Evolutionary conservation across 1,284 basidiomycete genomes (phyloP).

Genomic region (Thelephora terrestris): DNA sequence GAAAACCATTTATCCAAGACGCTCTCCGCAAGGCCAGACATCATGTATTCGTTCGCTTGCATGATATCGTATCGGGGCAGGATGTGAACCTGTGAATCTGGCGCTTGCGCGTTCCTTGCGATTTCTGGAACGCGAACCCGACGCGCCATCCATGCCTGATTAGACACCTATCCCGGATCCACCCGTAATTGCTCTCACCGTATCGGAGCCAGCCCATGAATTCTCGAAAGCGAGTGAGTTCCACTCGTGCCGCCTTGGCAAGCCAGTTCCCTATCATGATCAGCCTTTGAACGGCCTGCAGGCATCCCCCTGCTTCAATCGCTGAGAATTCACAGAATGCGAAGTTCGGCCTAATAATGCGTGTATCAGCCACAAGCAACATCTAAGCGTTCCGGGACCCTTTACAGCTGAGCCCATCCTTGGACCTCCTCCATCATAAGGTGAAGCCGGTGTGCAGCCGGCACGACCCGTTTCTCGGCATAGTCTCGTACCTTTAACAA

Average conservation of each 20-base stretch:
- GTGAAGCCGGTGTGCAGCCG: constrained; percentile 66
- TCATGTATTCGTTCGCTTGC: constrained; percentile 72
- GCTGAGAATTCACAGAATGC: constrained; percentile 40
- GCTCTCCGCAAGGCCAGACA: constrained; percentile 56
- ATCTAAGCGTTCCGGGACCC: constrained; percentile 7
- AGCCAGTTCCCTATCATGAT: constrained; percentile 62
- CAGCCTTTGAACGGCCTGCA: constrained; percentile 41
- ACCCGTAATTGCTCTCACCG: constrained; percentile 34
- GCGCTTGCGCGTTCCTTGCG: constrained; percentile 3
- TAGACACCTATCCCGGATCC: background rate
- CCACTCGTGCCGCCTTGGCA: constrained; percentile 49
- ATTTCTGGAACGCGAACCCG: background rate
- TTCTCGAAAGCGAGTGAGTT: constrained; percentile 61
- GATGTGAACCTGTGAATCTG: constrained; percentile 23
- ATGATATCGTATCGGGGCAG: constrained; percentile 61
- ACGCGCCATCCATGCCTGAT: constrained; percentile 3
- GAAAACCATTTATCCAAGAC: constrained; percentile 71
- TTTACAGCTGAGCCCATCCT: constrained; percentile 69
- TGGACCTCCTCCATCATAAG: constrained; percentile 64
- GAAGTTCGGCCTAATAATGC: constrained; percentile 20
- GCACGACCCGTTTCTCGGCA: constrained; percentile 55
- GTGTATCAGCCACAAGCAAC: constrained; percentile 1
- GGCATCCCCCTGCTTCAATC: constrained; percentile 38
- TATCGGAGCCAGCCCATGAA: constrained; percentile 70
- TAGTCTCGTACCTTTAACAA: constrained; percentile 63